phyloP scores from a whole-genome alignment of 2,329 filamentous ascomycete species.

The Neonectria punicea region DNA sequence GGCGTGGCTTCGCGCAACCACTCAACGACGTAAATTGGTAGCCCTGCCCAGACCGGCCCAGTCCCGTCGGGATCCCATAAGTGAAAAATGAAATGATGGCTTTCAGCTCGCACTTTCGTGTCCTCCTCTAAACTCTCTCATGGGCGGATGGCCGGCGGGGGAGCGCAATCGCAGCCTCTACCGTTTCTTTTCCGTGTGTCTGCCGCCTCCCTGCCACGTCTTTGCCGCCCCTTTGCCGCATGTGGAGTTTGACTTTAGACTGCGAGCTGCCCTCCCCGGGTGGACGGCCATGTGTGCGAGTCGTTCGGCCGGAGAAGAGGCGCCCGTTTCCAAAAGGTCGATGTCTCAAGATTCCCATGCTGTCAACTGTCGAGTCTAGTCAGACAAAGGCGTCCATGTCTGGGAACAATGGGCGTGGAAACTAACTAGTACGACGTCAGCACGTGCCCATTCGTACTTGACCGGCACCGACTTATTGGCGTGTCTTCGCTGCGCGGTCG shows the following conservation, averaged over 20 bases:
- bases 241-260: conserved; percentile 10
- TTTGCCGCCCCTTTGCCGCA: not conserved
- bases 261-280: not conserved
- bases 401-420: not conserved
- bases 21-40: conserved; percentile 20
- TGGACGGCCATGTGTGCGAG: not conserved
- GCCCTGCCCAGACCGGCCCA: conserved; percentile 18
- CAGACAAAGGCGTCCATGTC: not conserved
- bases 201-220: not conserved
- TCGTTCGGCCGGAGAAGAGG: not conserved
- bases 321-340: not conserved
- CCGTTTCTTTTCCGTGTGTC: conserved; percentile 2
- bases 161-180: conserved; percentile 15
- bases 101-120: conserved; percentile 22
- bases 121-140: conserved; percentile 7
- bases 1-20: conserved; percentile 29
- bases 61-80: conserved; percentile 9
- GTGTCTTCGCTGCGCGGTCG: not conserved
- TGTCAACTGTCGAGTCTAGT: not conserved
- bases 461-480: not conserved
- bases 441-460: not conserved
- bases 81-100: conserved; percentile 28
- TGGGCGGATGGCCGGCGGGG: not conserved
- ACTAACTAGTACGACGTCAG: not conserved
- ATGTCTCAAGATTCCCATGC: conserved; percentile 1